Percentiles rank a stretch among this genome's conserved stretches.
Evolutionary conservation across 2,329 filamentous ascomycete species (phyloP).

Genomic region (Penicillium sclerotigenum): DNA sequence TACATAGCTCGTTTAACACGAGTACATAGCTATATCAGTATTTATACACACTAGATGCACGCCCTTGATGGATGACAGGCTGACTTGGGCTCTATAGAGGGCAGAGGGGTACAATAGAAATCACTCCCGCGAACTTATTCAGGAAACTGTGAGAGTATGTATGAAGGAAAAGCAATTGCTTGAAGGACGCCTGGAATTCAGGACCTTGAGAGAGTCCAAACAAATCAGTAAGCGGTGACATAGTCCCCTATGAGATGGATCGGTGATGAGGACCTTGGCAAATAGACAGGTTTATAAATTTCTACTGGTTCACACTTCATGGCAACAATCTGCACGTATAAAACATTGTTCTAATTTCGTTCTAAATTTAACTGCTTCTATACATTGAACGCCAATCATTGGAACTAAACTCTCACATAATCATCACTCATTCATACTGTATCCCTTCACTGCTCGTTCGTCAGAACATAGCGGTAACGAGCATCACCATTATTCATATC

Average conservation of each 20-base stretch:
- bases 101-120: too few species aligned
- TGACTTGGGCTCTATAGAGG: background rate
- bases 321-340: background rate
- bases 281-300: background rate
- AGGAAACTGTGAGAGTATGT: background rate
- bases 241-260: too few species aligned
- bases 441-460: constrained; percentile 34
- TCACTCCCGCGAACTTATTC: background rate
- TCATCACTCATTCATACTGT: background rate
- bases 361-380: background rate
- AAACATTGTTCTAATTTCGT: background rate
- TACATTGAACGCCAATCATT: background rate
- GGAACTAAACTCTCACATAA: too few species aligned
- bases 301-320: background rate
- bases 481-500: constrained; percentile 45
- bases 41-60: background rate
- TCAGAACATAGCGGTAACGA: constrained; percentile 45
- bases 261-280: background rate
- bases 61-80: background rate
- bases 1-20: background rate
- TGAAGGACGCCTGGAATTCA: background rate
- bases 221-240: background rate
- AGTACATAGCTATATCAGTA: background rate
- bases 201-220: background rate
- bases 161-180: background rate